Base-by-base conservation (phyloP, 768 basidiomycete genomes). In the Tylopilus sp. region DNA sequence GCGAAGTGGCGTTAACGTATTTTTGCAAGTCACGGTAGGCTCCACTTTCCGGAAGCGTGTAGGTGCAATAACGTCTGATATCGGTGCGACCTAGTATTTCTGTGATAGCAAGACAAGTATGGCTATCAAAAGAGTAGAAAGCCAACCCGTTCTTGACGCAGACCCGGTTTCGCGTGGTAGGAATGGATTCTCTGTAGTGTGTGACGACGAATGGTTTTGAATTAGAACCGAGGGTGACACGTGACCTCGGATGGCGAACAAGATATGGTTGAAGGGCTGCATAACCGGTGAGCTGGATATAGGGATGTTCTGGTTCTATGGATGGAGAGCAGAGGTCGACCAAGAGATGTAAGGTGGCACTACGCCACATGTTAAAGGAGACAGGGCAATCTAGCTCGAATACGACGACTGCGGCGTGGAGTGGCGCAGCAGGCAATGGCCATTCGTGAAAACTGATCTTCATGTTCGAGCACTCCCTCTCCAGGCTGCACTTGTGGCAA, bases 311-410 rank as follows among this genome's bases (percentile, higher is more conserved):
- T 6, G n/a, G 12, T 11, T 46, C 34, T n/a, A 38, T 13, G 22
- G 45, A 6, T 17, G 59, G 60, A 19, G 56, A 57, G 55, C 72
- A 72, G 13, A 77, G 41, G 31, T 76, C 72, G 19, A 71, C 59
- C 28, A 78, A 56, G 36, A 80, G 57, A 40, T 58, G 55, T 44
- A 70, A 74, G 4, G 78, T 78, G 26, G 66, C 61, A 1, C 59
- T 62, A 40, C 80, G 71, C 80, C 80, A 81, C 48, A 74, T 64
- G 13, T 66, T 58, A 53, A 79, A 76, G 7, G 63, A 50, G 11
- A 62, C 21, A 3, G 79, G 79, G 45, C 70, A 71, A 13, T 56
- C 52, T 3, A 79, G 52, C 53, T 81, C 78, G 42, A 81, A 81
- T 2, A 79, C 63, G 14, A 71, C 65, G 0, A 59, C 58, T 47